phyloP scores from a whole-genome alignment of 2,329 filamentous ascomycete genomes.

The Calonectria fujianensis region DNA sequence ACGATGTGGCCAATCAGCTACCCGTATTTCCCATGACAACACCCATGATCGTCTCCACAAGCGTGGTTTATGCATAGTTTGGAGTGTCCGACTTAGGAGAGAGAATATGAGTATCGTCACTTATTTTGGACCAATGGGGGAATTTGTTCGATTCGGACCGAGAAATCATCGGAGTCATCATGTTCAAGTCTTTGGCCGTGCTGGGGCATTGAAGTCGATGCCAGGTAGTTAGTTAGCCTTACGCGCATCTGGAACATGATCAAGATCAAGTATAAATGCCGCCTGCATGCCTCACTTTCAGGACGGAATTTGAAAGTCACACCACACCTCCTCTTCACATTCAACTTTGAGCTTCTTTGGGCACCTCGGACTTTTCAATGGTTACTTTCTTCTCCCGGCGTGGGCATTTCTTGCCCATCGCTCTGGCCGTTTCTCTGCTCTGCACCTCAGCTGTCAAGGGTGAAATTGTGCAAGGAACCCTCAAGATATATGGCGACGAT shows the following conservation, averaged over 20 bases:
- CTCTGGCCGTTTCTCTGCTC: not conserved
- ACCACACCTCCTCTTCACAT: not conserved
- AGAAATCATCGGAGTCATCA: not conserved
- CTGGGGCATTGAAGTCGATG: not conserved
- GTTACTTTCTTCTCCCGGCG: not conserved
- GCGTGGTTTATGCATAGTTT: not conserved
- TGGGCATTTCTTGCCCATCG: not conserved
- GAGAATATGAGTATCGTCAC: not conserved
- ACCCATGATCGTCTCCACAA: conserved; percentile 1
- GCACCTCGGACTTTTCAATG: not conserved
- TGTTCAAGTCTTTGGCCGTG: not conserved
- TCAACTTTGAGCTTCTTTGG: not conserved
- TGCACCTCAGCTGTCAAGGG: not conserved
- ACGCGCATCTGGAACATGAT: not conserved
- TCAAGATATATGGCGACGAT: conserved; percentile 7
- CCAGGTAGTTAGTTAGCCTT: not conserved
- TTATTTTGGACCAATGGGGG: not conserved
- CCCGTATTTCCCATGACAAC: not conserved
- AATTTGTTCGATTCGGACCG: not conserved
- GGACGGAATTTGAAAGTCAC: not conserved
- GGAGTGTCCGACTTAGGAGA: not conserved
- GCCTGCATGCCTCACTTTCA: not conserved
- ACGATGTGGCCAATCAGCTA: conserved; percentile 7
- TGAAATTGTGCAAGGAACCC: not conserved
- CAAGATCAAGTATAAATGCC: not conserved